These are phyloP conservation scores for Colletotrichum cuscutae DNA, from an alignment of 2,329 filamentous ascomycete genomes.

Conservation along the genomic window DNA sequence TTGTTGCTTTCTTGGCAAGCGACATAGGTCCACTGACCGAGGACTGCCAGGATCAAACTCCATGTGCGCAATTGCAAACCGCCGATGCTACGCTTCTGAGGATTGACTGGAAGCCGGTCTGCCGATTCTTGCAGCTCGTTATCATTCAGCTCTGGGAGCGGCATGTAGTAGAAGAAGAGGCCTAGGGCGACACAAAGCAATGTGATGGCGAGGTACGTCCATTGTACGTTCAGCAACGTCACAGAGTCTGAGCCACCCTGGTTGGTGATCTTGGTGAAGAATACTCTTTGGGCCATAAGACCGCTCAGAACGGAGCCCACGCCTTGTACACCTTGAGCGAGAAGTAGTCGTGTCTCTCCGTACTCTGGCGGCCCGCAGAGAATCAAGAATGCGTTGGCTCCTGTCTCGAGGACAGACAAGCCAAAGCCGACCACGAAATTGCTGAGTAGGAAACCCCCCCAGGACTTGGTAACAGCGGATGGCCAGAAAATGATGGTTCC, in stretches of 20 bases:
- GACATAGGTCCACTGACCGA: slow-evolving; percentile 83
- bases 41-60: slow-evolving; percentile 74
- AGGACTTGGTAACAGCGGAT: slow-evolving; percentile 77
- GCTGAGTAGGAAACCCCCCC: slow-evolving; percentile 80
- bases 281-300: slow-evolving; percentile 77
- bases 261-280: slow-evolving; percentile 71
- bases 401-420: slow-evolving; percentile 80
- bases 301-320: slow-evolving; percentile 78
- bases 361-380: slow-evolving; percentile 80
- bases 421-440: slow-evolving; percentile 82
- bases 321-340: slow-evolving; percentile 82
- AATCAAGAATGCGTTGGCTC: slow-evolving; percentile 78
- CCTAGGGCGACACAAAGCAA: slow-evolving; percentile 78
- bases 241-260: slow-evolving; percentile 43
- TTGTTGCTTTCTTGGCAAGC: slow-evolving; percentile 76
- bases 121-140: slow-evolving; percentile 62
- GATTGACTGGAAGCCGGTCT: slow-evolving; percentile 59
- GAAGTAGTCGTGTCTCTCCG: slow-evolving; percentile 78
- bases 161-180: slow-evolving; percentile 75
- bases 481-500: slow-evolving; percentile 91
- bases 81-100: slow-evolving; percentile 55
- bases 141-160: slow-evolving; percentile 70
- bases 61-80: slow-evolving; percentile 65
- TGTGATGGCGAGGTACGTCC: slow-evolving; percentile 86
- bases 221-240: slow-evolving; percentile 80